Evolutionary conservation across 768 basidiomycete genomes (phyloP).

Genomic region (Pleurotus cornucopiae): DNA sequence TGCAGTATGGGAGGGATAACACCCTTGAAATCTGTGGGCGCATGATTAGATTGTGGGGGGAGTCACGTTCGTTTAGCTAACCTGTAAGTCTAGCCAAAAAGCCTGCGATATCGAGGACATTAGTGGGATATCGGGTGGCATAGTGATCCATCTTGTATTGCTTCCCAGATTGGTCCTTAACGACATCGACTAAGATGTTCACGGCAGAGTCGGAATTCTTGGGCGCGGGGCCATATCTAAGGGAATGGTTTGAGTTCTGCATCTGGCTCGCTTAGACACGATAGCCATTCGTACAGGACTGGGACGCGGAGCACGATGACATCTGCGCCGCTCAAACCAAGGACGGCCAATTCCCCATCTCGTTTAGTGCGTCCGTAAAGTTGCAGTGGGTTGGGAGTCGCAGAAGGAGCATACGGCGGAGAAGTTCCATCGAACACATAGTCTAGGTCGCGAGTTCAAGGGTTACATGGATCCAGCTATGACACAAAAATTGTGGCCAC

Average conservation of each 20-base stretch:
- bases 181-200: slow-evolving; percentile 84
- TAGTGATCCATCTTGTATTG: slow-evolving; percentile 95
- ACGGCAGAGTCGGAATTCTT: slow-evolving; percentile 87
- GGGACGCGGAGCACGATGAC: slow-evolving; percentile 82
- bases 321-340: slow-evolving; percentile 53
- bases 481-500: not conserved
- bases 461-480: too few species aligned
- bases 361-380: slow-evolving; percentile 86
- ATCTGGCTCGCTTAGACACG: not conserved
- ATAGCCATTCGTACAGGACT: slow-evolving; percentile 52
- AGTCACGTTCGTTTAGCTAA: slow-evolving; percentile 25
- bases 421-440: slow-evolving; percentile 96
- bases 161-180: slow-evolving; percentile 83
- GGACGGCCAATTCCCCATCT: slow-evolving; percentile 79
- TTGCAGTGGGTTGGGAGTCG: slow-evolving; percentile 78
- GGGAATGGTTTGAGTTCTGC: slow-evolving; percentile 2
- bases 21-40: slow-evolving; percentile 26
- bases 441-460: slow-evolving; percentile 38
- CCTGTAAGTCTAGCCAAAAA: slow-evolving; percentile 78
- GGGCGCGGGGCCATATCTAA: slow-evolving; percentile 82
- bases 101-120: slow-evolving; percentile 79
- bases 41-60: not conserved
- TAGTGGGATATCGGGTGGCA: slow-evolving; percentile 90
- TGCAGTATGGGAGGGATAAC: slow-evolving; percentile 74
- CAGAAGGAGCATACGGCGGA: slow-evolving; percentile 80